phyloP scores from a whole-genome alignment of 306 rosid genomes.

The Quercus alba region DNA sequence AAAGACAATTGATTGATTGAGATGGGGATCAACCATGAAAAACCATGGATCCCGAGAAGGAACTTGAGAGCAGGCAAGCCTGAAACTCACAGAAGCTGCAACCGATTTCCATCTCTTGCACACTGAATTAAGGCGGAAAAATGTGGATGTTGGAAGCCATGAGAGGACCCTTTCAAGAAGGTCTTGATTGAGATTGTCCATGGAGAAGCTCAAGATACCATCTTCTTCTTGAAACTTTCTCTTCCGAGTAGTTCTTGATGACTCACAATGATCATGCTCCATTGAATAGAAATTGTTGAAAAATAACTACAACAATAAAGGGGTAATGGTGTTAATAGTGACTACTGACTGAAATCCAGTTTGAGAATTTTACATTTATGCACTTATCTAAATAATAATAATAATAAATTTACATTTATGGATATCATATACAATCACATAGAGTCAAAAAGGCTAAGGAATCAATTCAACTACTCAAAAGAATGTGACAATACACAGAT shows the following conservation, averaged over 20 bases:
- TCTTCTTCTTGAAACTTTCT: constrained; percentile 57
- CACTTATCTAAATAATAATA: too few species aligned
- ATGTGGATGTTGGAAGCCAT: constrained; percentile 80
- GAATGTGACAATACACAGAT: background rate
- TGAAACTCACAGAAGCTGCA: constrained; percentile 69
- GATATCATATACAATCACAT: background rate
- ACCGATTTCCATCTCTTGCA: constrained; percentile 94
- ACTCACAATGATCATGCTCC: constrained; percentile 39
- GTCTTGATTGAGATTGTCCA: constrained; percentile 87
- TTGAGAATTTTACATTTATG: background rate
- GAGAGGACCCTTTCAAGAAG: constrained; percentile 82
- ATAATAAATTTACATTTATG: too few species aligned
- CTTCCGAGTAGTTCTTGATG: constrained; percentile 42
- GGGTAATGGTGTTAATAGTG: constrained; percentile 7
- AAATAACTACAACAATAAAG: constrained; percentile 41
- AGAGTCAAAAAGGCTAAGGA: constrained; percentile 6
- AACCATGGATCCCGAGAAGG: constrained; percentile 88
- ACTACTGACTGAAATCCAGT: background rate
- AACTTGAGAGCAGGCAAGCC: constrained; percentile 71
- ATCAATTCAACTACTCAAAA: background rate
- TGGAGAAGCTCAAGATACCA: constrained; percentile 31
- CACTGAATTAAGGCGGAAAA: constrained; percentile 77
- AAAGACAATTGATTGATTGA: constrained; percentile 56
- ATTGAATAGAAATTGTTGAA: constrained; percentile 25
- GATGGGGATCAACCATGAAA: constrained; percentile 75